Percentiles rank a stretch among this genome's conserved stretches.
phyloP scores from a whole-genome alignment of 2,329 filamentous ascomycete genomes.

The Penicillium sp. region DNA sequence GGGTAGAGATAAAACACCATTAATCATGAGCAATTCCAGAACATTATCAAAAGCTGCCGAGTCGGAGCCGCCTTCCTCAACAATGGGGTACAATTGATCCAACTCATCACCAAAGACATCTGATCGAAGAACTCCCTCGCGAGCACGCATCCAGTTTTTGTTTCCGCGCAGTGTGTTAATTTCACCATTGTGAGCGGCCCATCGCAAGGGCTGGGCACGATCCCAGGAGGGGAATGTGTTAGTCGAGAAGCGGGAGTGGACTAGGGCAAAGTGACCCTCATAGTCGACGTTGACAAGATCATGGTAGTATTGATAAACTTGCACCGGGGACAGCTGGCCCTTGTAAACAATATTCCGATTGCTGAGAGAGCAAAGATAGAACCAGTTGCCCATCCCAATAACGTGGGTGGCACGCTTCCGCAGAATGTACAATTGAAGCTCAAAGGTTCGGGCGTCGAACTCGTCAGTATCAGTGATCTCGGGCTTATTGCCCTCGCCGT shows the following conservation, averaged over 20 bases:
- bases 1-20: constrained; percentile 89
- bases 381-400: constrained; percentile 96
- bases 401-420: constrained; percentile 93
- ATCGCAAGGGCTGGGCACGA: constrained; percentile 90
- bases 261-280: constrained; percentile 92
- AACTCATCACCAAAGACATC: constrained; percentile 90
- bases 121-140: constrained; percentile 92
- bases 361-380: constrained; percentile 93
- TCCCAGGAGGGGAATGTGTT: constrained; percentile 99
- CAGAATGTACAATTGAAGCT: constrained; percentile 89
- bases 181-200: constrained; percentile 98
- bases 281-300: constrained; percentile 96
- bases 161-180: constrained; percentile 97
- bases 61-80: constrained; percentile 94
- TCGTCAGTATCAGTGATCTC: constrained; percentile 73
- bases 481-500: constrained; percentile 77
- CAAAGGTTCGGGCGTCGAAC: constrained; percentile 84
- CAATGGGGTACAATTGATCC: constrained; percentile 85
- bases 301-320: constrained; percentile 98
- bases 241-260: constrained; percentile 95
- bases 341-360: constrained; percentile 99
- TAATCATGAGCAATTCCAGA: constrained; percentile 88
- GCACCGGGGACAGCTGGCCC: constrained; percentile 87
- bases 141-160: constrained; percentile 99
- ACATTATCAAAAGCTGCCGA: constrained; percentile 98